Evolutionary conservation across 768 basidiomycete genomes (phyloP).

Genomic region (Astraeus odoratus): DNA sequence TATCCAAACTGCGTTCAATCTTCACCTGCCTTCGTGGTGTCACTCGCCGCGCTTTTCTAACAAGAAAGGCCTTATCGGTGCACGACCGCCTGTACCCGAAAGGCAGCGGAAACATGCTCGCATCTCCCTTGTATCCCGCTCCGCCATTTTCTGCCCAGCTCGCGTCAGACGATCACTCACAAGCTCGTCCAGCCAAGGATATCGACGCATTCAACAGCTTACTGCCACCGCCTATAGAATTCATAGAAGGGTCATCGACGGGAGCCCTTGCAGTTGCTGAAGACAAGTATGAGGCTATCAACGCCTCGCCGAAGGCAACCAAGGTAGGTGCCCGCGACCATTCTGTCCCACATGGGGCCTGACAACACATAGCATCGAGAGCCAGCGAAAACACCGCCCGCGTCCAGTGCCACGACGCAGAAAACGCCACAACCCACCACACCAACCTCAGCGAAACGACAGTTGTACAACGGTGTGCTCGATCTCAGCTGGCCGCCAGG

Average conservation of each 20-base stretch:
- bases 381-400: slow-evolving; percentile 18
- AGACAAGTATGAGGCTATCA: slow-evolving; percentile 79
- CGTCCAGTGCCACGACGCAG: slow-evolving; percentile 20
- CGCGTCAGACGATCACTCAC: slow-evolving; percentile 42
- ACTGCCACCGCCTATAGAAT: slow-evolving; percentile 77
- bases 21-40: slow-evolving; percentile 10
- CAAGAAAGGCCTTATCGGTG: slow-evolving; percentile 4
- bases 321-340: slow-evolving; percentile 34
- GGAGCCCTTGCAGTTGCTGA: slow-evolving; percentile 65
- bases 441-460: slow-evolving; percentile 26
- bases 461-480: slow-evolving; percentile 47
- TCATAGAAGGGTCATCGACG: slow-evolving; percentile 78
- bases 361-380: slow-evolving; percentile 11
- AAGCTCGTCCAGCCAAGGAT: slow-evolving; percentile 63
- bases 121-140: slow-evolving; percentile 52
- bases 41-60: slow-evolving; percentile 2
- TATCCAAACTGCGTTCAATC: slow-evolving; percentile 10
- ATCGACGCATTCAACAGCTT: slow-evolving; percentile 69
- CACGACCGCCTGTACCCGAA: slow-evolving; percentile 3
- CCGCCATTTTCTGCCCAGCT: slow-evolving; percentile 46
- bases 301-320: slow-evolving; percentile 49
- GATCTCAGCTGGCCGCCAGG: slow-evolving; percentile 57
- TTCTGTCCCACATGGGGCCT: slow-evolving; percentile 2
- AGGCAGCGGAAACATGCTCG: slow-evolving; percentile 47
- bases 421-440: slow-evolving; percentile 21